Conservation (phyloP, 2,329 filamentous ascomycete genomes). For the Cercospora citrullina region DNA sequence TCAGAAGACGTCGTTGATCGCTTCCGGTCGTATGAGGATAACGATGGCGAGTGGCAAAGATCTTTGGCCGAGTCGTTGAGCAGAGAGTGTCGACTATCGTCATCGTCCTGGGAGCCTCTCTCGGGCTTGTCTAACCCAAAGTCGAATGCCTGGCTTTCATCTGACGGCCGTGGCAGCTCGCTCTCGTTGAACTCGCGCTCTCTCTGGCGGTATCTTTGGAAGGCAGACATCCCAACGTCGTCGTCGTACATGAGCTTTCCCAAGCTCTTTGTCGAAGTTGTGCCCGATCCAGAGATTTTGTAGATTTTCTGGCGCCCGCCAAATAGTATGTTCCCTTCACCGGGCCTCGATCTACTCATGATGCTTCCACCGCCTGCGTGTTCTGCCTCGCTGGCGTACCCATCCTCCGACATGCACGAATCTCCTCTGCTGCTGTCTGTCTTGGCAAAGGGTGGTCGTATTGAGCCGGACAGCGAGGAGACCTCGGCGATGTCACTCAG, state of each 20-base stretch:
- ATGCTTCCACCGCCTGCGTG: constrained; percentile 59
- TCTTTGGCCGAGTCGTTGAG: constrained; percentile 50
- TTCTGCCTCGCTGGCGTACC: constrained; percentile 64
- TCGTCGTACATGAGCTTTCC: constrained; percentile 79
- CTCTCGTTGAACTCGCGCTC: constrained; percentile 54
- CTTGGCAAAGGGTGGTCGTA: constrained; percentile 60
- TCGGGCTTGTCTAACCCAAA: constrained; percentile 38
- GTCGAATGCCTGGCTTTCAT: constrained; percentile 38
- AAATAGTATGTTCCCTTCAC: constrained; percentile 89
- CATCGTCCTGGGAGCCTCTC: constrained; percentile 43
- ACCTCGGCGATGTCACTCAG: constrained; percentile 89
- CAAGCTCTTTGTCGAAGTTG: constrained; percentile 51
- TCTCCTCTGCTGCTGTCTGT: constrained; percentile 49
- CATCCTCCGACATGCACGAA: constrained; percentile 63
- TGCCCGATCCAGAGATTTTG: constrained; percentile 64
- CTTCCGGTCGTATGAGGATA: constrained; percentile 68
- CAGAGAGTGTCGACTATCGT: constrained; percentile 41
- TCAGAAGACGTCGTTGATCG: constrained; percentile 85
- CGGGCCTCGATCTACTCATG: constrained; percentile 80
- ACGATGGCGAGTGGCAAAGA: constrained; percentile 53
- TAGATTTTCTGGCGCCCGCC: constrained; percentile 96
- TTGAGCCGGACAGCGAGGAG: constrained; percentile 69
- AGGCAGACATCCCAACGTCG: constrained; percentile 79
- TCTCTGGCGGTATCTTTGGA: constrained; percentile 70
- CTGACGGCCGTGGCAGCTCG: constrained; percentile 26